Conservation (phyloP, 2,329 filamentous ascomycete species). For the Davidsoniella virescens region DNA sequence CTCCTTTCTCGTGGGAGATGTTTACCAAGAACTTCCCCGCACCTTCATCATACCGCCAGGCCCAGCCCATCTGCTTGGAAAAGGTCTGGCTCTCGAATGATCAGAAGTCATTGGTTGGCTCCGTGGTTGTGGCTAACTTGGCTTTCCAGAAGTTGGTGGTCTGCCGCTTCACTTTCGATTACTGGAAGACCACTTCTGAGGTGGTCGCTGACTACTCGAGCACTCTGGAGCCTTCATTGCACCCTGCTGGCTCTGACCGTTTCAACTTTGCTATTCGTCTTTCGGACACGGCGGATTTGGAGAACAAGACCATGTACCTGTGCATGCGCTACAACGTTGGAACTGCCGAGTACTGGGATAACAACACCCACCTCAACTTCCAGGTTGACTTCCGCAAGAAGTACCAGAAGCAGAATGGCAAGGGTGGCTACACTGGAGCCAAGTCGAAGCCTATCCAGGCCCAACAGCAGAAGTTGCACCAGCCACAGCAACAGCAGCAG, state of each 20-base stretch:
- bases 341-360: slow-evolving; percentile 87
- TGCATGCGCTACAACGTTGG: slow-evolving; percentile 78
- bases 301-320: slow-evolving; percentile 82
- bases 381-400: slow-evolving; percentile 87
- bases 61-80: slow-evolving; percentile 62
- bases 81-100: slow-evolving; percentile 74
- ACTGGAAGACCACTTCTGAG: slow-evolving; percentile 97
- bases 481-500: neutral
- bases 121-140: slow-evolving; percentile 71
- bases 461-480: neutral
- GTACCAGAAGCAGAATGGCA: slow-evolving; percentile 43
- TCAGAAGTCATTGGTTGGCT: slow-evolving; percentile 72
- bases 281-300: slow-evolving; percentile 77
- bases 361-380: slow-evolving; percentile 75
- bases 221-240: slow-evolving; percentile 43
- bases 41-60: slow-evolving; percentile 31
- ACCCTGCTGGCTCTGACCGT: slow-evolving; percentile 49
- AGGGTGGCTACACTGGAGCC: slow-evolving; percentile 30
- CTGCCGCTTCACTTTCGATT: slow-evolving; percentile 91
- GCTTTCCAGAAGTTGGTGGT: slow-evolving; percentile 77
- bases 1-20: slow-evolving; percentile 74
- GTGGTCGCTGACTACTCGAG: slow-evolving; percentile 76
- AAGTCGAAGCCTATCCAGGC: slow-evolving; percentile 11
- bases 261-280: slow-evolving; percentile 93
- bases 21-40: slow-evolving; percentile 68